Evolutionary conservation across 1,284 basidiomycete genomes (phyloP), one percentile per base, ranked within the genome.

Genomic region (Sphaerobolus stellatus): DNA sequence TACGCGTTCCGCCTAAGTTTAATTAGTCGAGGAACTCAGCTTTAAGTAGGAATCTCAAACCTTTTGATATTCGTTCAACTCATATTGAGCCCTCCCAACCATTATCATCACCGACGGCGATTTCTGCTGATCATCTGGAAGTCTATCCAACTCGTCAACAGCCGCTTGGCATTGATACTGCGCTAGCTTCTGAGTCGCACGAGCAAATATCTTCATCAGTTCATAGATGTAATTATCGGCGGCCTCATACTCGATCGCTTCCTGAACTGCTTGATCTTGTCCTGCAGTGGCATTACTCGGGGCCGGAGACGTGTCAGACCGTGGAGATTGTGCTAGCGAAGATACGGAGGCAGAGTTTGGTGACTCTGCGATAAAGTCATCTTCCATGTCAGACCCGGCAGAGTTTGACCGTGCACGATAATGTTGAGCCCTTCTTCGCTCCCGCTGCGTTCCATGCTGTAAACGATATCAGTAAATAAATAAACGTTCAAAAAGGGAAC

Each of bases 1-100:
- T 30, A 90, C 90, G 59, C 91, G 83, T 65, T 92, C 88, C 40
- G 94, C 90, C 93, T 78, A n/a, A n/a, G n/a, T n/a, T n/a, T n/a
- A n/a, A n/a, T n/a, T n/a, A n/a, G n/a, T n/a, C n/a, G n/a, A n/a
- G n/a, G n/a, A n/a, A n/a, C n/a, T n/a, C n/a, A n/a, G n/a, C n/a
- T n/a, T n/a, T n/a, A n/a, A 4, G 11, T 38, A 9, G 6, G 50
- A 40, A 48, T 54, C 82, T 11, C 90, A 67, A 72, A 96, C 94
- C 71, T 86, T 81, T 58, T 82, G 76, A 72, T 95, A 96, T 66
- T 96, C 88, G 57, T 88, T 81, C 68, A 84, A 80, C 69, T 96
- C 94, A 70, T 93, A 96, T 66, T 92, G 87, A 34, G 90, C 89
- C 68, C 84, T 82, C 5, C 90, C 94, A 27, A 90, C 81, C 77